Base-by-base conservation (phyloP, 2,329 filamentous ascomycete species). In the Sporothrix mexicana region DNA sequence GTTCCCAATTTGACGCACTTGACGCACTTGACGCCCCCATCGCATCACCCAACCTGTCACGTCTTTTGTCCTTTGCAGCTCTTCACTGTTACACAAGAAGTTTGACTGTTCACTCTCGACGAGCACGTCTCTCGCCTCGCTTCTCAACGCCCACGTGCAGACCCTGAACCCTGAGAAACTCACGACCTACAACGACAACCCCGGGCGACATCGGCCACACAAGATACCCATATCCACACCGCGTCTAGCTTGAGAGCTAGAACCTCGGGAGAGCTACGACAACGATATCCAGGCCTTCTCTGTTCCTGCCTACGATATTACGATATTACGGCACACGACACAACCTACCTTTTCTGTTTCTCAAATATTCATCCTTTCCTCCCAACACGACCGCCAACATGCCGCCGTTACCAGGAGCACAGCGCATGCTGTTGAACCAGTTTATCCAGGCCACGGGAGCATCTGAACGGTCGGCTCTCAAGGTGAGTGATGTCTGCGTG, bases 381-480 rank as follows among this genome's bases (percentile, higher is more conserved):
- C 12, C 20, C 15, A 17, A 8, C 20, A 69, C 12, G 13, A 41
- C 49, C 17, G 43, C 30, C 72, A 55, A 25, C 30, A 79, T 79
- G 78, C 77, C 78, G 36, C 73, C 78, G 30, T 66, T 78, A 61
- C 76, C 76, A 12, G 72, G 69, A 49, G 59, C 74, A 41, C 82
- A 85, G 76, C 84, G 82, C 79, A 77, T 79, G 55, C 73, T 83
- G 76, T 78, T 82, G 74, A 75, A 78, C 68, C 80, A 85, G 77
- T 86, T 87, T 75, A 77, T 83, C 68, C 75, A 79, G 68, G 77
- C 83, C 64, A 86, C 85, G 12, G 84, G 84, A 47, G 80, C 82
- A 17, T 78, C 79, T 17, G 85, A 85, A 70, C 82, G 83, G 74
- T 80, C 79, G 47, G 85, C 85, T 49, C 79, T 80, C 73, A 81